Base-by-base conservation (phyloP, 1,284 basidiomycete genomes). In the Phlebopus sp. region DNA sequence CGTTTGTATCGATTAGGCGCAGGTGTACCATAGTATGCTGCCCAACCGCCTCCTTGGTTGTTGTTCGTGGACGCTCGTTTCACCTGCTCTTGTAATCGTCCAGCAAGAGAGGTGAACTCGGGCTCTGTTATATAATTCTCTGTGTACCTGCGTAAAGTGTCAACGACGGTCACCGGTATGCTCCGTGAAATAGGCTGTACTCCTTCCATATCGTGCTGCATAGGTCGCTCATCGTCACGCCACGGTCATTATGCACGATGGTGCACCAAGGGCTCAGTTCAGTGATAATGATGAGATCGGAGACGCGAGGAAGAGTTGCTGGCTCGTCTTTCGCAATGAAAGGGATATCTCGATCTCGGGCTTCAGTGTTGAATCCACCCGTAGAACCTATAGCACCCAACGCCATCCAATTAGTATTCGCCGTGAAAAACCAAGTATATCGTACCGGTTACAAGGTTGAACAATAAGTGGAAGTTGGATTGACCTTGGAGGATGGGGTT, bases 201-300 rank as follows among this genome's bases (percentile, higher is more conserved):
- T 90, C 86, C 63, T 79, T 81, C 75, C 77, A 87, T 36, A 90
- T 64, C 8, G 74, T 68, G 2, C 72, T 72, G 58, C 82, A 86
- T 23, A 91, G 75, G 60, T 91, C 86, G 21, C 75, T 74, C 50
- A 87, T 72, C 1, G 85, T 89, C 9, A 91, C 86, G 1, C 88
- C 88, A 2, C 69, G 64, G 9, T 84, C 79, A 58, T 87, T 90
- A 60, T 73, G 79, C 38, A 91, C 75, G 50, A 82, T 80, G 9
- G 86, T 88, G 62, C 87, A 89, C 88, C 88, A 91, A 2, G 88
- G 88, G 40, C 79, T 82, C 35, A 74, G 67, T 40, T 81, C 76
- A n/a, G 81, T 82, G 62, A 91, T 83, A 53, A 91, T 73, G 54
- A 86, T 79, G 50, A 91, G 68, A 55, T 86, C 80, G 19, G 72